Conservation (phyloP, 2,329 filamentous ascomycete genomes). For the Pezicula radicicola region DNA sequence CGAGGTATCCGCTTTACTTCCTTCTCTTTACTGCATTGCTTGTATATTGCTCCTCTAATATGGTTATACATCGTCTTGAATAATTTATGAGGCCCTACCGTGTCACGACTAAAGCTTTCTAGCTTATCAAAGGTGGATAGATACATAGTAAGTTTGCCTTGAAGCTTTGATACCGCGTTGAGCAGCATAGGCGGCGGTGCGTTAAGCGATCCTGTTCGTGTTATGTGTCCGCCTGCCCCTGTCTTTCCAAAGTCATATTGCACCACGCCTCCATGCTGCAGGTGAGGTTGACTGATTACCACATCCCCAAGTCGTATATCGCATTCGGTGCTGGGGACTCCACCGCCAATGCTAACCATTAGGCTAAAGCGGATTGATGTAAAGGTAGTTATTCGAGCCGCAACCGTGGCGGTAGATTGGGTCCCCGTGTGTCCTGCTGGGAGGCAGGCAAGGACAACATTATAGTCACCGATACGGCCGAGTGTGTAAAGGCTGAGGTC, state of each 20-base stretch:
- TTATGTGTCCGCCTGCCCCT: not conserved
- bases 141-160: too few relatives aligned
- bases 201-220: not conserved
- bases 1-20: too few relatives aligned
- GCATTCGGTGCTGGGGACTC: constrained; percentile 6
- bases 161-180: not conserved
- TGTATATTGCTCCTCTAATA: too few relatives aligned
- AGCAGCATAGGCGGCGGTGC: not conserved
- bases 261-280: constrained; percentile 5
- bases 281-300: constrained; percentile 19
- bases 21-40: too few relatives aligned
- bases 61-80: too few relatives aligned
- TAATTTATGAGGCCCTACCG: too few relatives aligned
- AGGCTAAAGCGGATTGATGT: constrained; percentile 33
- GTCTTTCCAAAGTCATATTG: not conserved
- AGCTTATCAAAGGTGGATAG: too few relatives aligned
- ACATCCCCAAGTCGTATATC: constrained; percentile 26
- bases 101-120: too few relatives aligned
- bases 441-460: constrained; percentile 31
- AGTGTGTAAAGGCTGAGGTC: constrained; percentile 23
- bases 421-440: constrained; percentile 31
- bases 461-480: constrained; percentile 28
- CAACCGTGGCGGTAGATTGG: constrained; percentile 28
- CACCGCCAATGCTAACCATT: constrained; percentile 39
- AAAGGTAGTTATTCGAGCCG: constrained; percentile 29